Base-by-base conservation (phyloP, 345 rosid species). In the Linum usitatissimum region DNA sequence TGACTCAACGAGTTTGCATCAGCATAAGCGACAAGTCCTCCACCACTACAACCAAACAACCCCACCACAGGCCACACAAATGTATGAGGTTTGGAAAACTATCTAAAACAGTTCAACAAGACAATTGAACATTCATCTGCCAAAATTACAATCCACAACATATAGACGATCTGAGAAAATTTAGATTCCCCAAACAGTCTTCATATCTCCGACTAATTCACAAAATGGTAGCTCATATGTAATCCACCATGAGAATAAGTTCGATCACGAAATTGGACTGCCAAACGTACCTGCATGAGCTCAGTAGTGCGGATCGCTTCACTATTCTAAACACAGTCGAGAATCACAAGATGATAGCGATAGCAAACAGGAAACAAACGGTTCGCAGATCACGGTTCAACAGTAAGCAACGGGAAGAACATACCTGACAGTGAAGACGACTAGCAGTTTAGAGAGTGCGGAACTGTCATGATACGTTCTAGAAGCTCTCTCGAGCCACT, bases 401-500 rank as follows among this genome's bases (percentile, higher is more conserved):
- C 61, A 38, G 15, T 60, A 1, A 21, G 57, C 14, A 48, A 30
- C n/a, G 6, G 55, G 21, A 3, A 59, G 1, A 54, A 61, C 70
- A 60, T 70, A 90, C 99, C 97, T 80, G 82, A 94, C 70, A 36
- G 99, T 71, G 83, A 86, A 83, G 80, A 90, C 71, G 65, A 88
- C 75, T 66, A 88, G 3, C 39, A 90, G 76, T 68, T 85, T 80
- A 45, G 97, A 75, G 69, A 90, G 77, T 30, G 78, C 77, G 67
- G 96, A 89, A 70, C 80, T 63, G 39, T 84, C 97, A 53, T 80
- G 80, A 70, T 83, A 84, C 57, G 82, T 81, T 73, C 78, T 80
- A n/a, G 92, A 80, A 76, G 83, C 64, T 72, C 87, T 71, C 62
- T 81, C 77, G 70, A 68, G 78, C 64, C 86, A 18, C 53, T 72